Base-by-base conservation (phyloP, 169 alveolate species). In the Cystoisospora suis region DNA sequence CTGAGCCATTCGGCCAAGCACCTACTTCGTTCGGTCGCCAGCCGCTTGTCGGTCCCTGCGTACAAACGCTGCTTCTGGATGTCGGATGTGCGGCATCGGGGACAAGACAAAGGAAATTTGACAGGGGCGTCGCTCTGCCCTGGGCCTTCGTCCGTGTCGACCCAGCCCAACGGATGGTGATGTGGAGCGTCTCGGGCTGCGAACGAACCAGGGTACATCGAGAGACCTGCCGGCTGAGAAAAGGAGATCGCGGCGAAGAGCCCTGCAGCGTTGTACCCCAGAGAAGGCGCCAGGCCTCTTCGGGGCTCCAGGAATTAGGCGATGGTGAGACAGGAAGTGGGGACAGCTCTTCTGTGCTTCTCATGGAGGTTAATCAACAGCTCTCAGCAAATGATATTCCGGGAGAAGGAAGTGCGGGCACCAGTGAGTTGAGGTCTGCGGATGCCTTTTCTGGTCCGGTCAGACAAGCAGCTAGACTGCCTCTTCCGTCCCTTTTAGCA, bases 111-210 rank as follows among this genome's bases (percentile, higher is more conserved):
- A 58, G 40, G 29, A 7, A 29, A 29, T 9, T 29, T 9, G 3
- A 3, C 72, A 9, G 72, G 72, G 42, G 45, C 42, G 77, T 4
- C 77, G 77, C 38, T 36, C 42, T 65, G 77, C 77, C 77, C n/a
- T 65, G 77, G 77, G 77, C 77, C 45, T 65, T 65, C 44, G 77
- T 65, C 5, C 77, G 40, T 44, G 77, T n/a, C 77, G 77, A 65
- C 77, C 45, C 42, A 36, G 77, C 77, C n/a, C 9, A 44, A 20
- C 77, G n/a, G 45, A 12, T 44, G 4, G 77, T 65, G 45, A 20
- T 65, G 36, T 65, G 77, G 77, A n/a, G 77, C 34, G 42, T 65
- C 36, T 36, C 77, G n/a, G 77, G 77, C 42, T 65, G 77, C n/a
- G 77, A 44, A n/a, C 9, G 77, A 49, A 20, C 77, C 77, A 36